Conservation (phyloP, 208 protist genomes). For the Leptomonas seymouri region DNA sequence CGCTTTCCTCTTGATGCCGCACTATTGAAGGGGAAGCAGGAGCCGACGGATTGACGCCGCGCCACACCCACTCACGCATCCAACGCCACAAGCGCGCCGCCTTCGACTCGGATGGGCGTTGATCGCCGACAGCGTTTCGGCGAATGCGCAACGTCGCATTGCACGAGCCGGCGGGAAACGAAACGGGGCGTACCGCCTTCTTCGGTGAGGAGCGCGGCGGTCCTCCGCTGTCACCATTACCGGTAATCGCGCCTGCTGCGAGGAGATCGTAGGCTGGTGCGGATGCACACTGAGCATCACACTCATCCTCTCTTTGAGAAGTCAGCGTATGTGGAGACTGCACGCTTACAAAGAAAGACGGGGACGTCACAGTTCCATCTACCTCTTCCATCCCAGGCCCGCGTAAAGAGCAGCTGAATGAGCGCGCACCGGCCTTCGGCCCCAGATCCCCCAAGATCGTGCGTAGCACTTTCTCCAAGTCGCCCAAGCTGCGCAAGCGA, state of each 20-base stretch:
- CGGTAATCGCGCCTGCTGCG: no score
- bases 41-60: neutral
- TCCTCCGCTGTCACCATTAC: neutral
- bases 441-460: slow-evolving; percentile 12
- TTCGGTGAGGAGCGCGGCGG: neutral
- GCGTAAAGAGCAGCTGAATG: slow-evolving; percentile 2
- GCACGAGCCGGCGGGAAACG: slow-evolving; percentile 2
- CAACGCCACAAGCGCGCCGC: slow-evolving; percentile 4
- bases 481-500: slow-evolving; percentile 35
- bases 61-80: slow-evolving; percentile 11
- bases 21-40: neutral
- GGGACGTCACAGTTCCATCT: slow-evolving; percentile 1
- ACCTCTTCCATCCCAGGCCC: slow-evolving; percentile 8
- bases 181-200: slow-evolving; percentile 7
- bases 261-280: neutral
- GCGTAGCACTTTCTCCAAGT: slow-evolving; percentile 36
- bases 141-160: neutral
- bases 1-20: neutral
- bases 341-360: neutral
- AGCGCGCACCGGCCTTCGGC: neutral
- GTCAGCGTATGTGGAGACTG: neutral
- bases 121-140: neutral
- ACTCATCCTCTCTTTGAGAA: neutral
- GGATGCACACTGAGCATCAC: neutral
- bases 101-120: neutral